Evolutionary conservation across 1,284 basidiomycete species (phyloP), one percentile per base, ranked within the genome.

Genomic region (Irpex sp.): DNA sequence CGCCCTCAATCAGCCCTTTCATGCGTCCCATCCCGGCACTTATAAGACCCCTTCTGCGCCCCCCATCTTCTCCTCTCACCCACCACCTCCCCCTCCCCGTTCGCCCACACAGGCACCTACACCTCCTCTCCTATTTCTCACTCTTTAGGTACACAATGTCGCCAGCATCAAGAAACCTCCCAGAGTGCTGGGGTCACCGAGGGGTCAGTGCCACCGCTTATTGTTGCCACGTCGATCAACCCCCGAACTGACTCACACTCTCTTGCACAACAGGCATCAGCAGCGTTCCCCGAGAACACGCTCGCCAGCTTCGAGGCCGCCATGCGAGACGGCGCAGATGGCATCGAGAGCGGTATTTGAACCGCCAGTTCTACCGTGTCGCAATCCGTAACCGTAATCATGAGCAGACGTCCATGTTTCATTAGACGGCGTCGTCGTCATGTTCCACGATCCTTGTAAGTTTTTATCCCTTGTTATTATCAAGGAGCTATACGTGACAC

Each of bases 341-440:
- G 94, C 69, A 94, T 98, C 69, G 96, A 98, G 82, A 94, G 91
- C 72, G 89, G 88, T 91, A 87, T 75, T 85, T 82, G 65, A 49
- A 45, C 33, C 35, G 36, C 49, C 49, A n/a, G 23, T 54, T 21
- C 10, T 76, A 73, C 65, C 62, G 59, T 68, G 73, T 62, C 60
- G 61, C 62, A 67, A 67, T 65, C 73, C 80, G 75, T 88, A 80
- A 86, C 83, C 72, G 48, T 51, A 51, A 74, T 67, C 69, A 72
- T 75, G 74, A 75, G 67, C 84, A 95, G 96, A 98, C 83, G 94
- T 98, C 67, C 96, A 98, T 76, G 90, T 98, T 72, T 96, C 96
- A 57, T 76, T 83, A 66, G 96, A 98, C 78, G 82, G 88, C 69
- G 86, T 94, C 56, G 90, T 98, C 56, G 76, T 98, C 64, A 95